These are phyloP conservation scores for Hymenoscyphus linearis DNA, from an alignment of 2,329 filamentous ascomycete species.

Conservation along the genomic window DNA sequence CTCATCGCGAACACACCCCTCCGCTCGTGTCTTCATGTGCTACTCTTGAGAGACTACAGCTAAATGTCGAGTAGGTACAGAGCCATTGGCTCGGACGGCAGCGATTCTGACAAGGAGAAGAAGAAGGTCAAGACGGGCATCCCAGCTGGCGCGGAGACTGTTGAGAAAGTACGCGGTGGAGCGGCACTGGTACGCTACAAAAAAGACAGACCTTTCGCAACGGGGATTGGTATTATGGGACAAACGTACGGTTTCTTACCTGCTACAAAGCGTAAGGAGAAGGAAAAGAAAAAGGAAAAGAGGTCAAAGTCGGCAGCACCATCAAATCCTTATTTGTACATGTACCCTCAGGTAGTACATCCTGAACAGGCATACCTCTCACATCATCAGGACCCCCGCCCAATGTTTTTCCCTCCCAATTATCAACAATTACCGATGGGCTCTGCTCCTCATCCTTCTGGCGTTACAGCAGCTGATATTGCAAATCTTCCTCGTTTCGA, in stretches of 20 bases:
- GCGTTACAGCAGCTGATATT: conserved; percentile 16
- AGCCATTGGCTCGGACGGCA: conserved; percentile 3
- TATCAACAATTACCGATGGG: not conserved
- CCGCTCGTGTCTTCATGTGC: not conserved
- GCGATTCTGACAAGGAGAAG: not conserved
- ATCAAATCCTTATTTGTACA: no score
- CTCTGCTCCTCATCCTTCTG: conserved; percentile 6
- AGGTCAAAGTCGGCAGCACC: conserved; percentile 20
- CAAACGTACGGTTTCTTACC: conserved; percentile 18
- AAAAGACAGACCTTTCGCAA: conserved; percentile 12
- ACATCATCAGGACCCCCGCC: conserved; percentile 8
- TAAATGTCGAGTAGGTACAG: conserved; percentile 13
- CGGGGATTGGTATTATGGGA: conserved; percentile 20
- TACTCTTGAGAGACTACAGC: not conserved
- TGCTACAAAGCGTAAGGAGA: conserved; percentile 5
- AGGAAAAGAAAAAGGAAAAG: not conserved
- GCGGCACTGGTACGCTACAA: conserved; percentile 28
- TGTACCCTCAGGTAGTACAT: conserved; percentile 10
- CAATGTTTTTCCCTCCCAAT: conserved; percentile 4
- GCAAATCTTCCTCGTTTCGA: conserved; percentile 19
- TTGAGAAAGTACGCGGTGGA: conserved; percentile 29
- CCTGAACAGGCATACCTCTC: conserved; percentile 11
- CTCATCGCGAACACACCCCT: not conserved
- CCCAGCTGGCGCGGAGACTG: conserved; percentile 23
- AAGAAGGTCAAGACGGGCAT: conserved; percentile 11